These are phyloP conservation scores for Microbotryum saponariae DNA, from an alignment of 1,284 basidiomycete species.

Conservation along the genomic window DNA sequence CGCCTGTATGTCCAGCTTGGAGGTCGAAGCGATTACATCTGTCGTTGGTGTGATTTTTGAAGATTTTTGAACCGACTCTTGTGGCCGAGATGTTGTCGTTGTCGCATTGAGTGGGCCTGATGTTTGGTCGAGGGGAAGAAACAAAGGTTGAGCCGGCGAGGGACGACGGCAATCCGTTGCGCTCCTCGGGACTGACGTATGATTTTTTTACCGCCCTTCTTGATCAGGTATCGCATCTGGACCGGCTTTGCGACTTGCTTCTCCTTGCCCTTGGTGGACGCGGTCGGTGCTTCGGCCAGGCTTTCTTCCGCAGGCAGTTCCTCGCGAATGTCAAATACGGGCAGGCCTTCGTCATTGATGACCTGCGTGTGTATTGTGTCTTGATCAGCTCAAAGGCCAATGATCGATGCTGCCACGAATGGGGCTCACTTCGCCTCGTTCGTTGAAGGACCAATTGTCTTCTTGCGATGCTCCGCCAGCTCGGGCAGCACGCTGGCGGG, in stretches of 20 bases:
- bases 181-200: constrained; percentile 7
- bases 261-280: neutral
- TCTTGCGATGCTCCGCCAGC: constrained; percentile 10
- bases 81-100: neutral
- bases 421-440: constrained; percentile 21
- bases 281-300: neutral
- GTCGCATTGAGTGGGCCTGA: neutral
- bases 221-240: constrained; percentile 24
- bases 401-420: too few species aligned
- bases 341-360: constrained; percentile 31
- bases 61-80: neutral
- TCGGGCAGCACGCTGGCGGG: neutral
- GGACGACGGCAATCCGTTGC: neutral
- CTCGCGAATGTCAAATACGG: constrained; percentile 31
- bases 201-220: constrained; percentile 28
- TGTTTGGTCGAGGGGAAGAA: neutral
- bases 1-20: constrained; percentile 11
- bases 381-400: neutral
- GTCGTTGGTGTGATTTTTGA: too few species aligned
- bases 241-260: neutral
- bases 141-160: neutral
- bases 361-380: constrained; percentile 8
- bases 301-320: constrained; percentile 16
- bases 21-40: neutral
- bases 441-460: constrained; percentile 28